phyloP scores from a whole-genome alignment of 1,139 yeast genomes.

The Diutina scorzettiae region DNA sequence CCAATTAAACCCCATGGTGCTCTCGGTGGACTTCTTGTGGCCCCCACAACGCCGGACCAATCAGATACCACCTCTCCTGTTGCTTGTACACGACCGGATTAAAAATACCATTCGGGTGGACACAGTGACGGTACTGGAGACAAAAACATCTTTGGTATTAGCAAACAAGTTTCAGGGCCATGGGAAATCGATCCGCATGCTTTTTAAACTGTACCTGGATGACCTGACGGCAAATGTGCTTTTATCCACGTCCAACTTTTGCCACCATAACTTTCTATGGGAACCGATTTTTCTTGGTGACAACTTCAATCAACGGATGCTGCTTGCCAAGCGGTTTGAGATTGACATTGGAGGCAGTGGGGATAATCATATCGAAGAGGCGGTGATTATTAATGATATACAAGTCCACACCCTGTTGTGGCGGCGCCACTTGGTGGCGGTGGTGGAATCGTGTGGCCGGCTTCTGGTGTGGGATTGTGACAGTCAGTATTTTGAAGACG shows the following conservation, averaged over 20 bases:
- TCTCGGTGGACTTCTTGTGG: not conserved
- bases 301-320: slow-evolving; percentile 12
- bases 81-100: slow-evolving; percentile 27
- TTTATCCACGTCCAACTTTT: slow-evolving; percentile 30
- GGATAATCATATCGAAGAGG: not conserved
- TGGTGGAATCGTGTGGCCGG: not conserved
- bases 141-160: slow-evolving; percentile 12
- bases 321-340: slow-evolving; percentile 25
- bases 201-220: slow-evolving; percentile 44
- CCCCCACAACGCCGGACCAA: not conserved
- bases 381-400: slow-evolving; percentile 11
- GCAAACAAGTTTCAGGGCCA: slow-evolving; percentile 68
- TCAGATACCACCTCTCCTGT: slow-evolving; percentile 11
- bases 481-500: not conserved
- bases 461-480: not conserved
- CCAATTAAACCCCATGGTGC: not conserved
- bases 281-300: slow-evolving; percentile 25
- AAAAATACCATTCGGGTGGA: slow-evolving; percentile 25
- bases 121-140: not conserved
- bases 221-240: slow-evolving; percentile 17
- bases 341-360: slow-evolving; percentile 15
- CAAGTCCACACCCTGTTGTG: not conserved
- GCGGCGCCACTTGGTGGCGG: slow-evolving; percentile 3
- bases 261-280: slow-evolving; percentile 58
- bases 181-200: slow-evolving; percentile 58